Percentiles rank a stretch among this genome's conserved stretches.
phyloP scores from a whole-genome alignment of 78 protist species.

The Dictyostelium firmibasis region DNA sequence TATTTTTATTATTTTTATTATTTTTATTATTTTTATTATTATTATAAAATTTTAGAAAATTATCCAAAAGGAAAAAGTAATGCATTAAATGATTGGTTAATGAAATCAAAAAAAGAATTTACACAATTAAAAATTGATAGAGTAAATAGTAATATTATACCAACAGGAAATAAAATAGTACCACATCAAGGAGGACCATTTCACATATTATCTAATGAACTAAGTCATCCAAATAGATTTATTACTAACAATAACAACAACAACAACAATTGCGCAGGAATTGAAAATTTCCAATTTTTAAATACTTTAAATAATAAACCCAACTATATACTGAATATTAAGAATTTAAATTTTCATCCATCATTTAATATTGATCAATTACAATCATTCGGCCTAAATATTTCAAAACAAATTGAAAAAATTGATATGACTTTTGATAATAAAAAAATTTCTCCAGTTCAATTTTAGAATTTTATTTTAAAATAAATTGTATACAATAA shows the following conservation, averaged over 20 bases:
- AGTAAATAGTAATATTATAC: not conserved
- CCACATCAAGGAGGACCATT: not conserved
- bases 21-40: not conserved
- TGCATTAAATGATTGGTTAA: conserved; percentile 62
- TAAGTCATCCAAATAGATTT: not conserved
- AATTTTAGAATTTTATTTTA: not conserved
- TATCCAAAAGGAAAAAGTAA: not conserved
- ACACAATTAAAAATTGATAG: not conserved
- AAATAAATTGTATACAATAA: not conserved
- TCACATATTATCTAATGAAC: not conserved
- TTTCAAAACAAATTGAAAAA: not conserved
- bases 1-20: too few species aligned
- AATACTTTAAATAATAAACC: not conserved
- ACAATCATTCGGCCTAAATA: not conserved
- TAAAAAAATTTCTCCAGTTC: not conserved
- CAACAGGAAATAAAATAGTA: not conserved
- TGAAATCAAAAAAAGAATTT: conserved; percentile 26
- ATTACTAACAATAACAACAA: not conserved
- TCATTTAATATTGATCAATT: not conserved
- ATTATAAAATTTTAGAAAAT: not conserved
- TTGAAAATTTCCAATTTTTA: not conserved
- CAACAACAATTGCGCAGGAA: not conserved
- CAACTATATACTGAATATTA: not conserved
- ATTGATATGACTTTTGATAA: not conserved
- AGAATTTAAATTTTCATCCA: not conserved